phyloP scores from a whole-genome alignment of 2,329 filamentous ascomycete species.

The Chaetoscypha palmicola region DNA sequence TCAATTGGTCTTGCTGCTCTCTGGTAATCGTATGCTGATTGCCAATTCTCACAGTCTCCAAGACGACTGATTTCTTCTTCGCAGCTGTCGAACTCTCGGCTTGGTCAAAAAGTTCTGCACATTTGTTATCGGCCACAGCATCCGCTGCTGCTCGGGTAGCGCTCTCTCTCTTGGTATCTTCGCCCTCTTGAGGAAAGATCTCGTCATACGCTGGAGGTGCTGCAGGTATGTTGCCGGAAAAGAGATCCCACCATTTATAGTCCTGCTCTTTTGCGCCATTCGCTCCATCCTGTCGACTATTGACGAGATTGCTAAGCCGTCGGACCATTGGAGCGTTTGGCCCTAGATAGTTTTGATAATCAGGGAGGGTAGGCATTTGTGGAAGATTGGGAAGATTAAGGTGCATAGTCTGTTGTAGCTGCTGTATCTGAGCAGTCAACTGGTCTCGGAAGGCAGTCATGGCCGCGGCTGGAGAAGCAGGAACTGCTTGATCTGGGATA shows the following conservation, averaged over 20 bases:
- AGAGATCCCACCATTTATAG: slow-evolving; percentile 61
- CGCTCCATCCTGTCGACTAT: slow-evolving; percentile 35
- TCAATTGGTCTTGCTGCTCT: slow-evolving; percentile 57
- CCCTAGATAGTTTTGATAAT: slow-evolving; percentile 61
- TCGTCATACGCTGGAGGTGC: slow-evolving; percentile 73
- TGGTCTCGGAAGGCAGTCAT: slow-evolving; percentile 69
- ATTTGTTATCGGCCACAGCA: slow-evolving; percentile 52
- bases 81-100: slow-evolving; percentile 32
- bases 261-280: slow-evolving; percentile 40
- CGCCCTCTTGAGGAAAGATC: slow-evolving; percentile 54
- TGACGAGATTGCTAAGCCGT: slow-evolving; percentile 64
- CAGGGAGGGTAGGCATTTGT: slow-evolving; percentile 57
- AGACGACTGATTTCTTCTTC: slow-evolving; percentile 30
- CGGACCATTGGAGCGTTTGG: slow-evolving; percentile 57
- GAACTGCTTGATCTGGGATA: slow-evolving; percentile 19
- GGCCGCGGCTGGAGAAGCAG: slow-evolving; percentile 51
- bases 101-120: slow-evolving; percentile 46
- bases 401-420: slow-evolving; percentile 68
- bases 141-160: slow-evolving; percentile 52
- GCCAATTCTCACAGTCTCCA: slow-evolving; percentile 50
- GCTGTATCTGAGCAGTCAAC: slow-evolving; percentile 64
- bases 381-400: slow-evolving; percentile 56
- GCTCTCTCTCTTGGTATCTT: slow-evolving; percentile 52
- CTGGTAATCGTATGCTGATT: slow-evolving; percentile 57
- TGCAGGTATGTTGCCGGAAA: slow-evolving; percentile 45